Conservation (phyloP, 345 rosid species). For the Microcos paniculata region DNA sequence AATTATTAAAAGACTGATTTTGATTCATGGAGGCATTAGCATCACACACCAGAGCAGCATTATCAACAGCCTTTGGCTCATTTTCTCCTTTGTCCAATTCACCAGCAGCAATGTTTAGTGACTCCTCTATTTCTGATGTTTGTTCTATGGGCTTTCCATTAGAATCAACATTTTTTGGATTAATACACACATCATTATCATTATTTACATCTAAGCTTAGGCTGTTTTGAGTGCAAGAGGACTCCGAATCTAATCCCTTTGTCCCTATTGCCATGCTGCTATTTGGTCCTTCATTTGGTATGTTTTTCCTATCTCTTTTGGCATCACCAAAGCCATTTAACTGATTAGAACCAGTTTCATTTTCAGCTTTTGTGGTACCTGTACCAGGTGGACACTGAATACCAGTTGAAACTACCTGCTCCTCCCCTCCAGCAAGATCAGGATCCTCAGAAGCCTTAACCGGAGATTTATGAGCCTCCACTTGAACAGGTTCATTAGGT, state of each 20-base stretch:
- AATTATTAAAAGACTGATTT: slow-evolving; percentile 28
- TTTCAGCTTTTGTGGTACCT: slow-evolving; percentile 37
- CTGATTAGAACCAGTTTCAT: slow-evolving; percentile 34
- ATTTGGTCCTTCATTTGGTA: slow-evolving; percentile 41
- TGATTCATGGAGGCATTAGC: slow-evolving; percentile 25
- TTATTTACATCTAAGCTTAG: slow-evolving; percentile 53
- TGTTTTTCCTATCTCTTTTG: slow-evolving; percentile 35
- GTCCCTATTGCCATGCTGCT: slow-evolving; percentile 36
- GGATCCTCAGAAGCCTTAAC: slow-evolving; percentile 40
- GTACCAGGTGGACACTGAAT: slow-evolving; percentile 36
- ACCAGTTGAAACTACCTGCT: slow-evolving; percentile 39
- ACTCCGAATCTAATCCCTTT: slow-evolving; percentile 61
- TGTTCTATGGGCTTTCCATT: slow-evolving; percentile 36
- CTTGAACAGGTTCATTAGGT: slow-evolving; percentile 28
- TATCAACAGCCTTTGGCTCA: slow-evolving; percentile 38
- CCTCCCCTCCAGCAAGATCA: slow-evolving; percentile 41
- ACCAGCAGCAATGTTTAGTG: slow-evolving; percentile 36
- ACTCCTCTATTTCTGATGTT: slow-evolving; percentile 43
- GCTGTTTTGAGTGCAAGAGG: slow-evolving; percentile 58
- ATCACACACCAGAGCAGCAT: slow-evolving; percentile 27
- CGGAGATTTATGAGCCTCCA: slow-evolving; percentile 32
- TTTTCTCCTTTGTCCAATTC: slow-evolving; percentile 43
- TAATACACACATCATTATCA: slow-evolving; percentile 40
- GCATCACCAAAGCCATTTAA: slow-evolving; percentile 44
- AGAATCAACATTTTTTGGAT: slow-evolving; percentile 39